Conservation (phyloP, 495 filamentous ascomycete species). For the Thermochaetoides thermophila region DNA sequence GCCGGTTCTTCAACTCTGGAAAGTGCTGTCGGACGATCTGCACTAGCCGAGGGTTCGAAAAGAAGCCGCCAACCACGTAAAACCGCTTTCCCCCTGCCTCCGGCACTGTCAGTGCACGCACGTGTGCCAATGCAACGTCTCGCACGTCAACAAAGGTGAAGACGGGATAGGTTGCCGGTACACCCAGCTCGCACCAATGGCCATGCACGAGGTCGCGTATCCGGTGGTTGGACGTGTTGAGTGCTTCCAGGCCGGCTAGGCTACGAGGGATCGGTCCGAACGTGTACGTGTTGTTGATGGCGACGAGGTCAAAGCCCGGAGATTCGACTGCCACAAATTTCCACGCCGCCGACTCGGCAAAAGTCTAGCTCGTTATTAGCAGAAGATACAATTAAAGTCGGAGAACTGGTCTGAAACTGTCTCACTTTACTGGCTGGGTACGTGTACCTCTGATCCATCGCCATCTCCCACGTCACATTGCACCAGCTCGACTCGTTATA, state of each 20-base stretch:
- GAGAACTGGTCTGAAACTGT: not conserved
- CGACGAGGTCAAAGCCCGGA: conserved; percentile 27
- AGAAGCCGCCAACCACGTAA: conserved; percentile 27
- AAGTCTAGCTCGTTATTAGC: conserved; percentile 10
- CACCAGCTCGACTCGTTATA: conserved; percentile 29
- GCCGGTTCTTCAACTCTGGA: conserved; percentile 11
- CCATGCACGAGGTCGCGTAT: conserved; percentile 27
- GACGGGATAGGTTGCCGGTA: conserved; percentile 25
- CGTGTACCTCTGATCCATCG: conserved; percentile 14
- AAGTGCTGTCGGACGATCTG: conserved; percentile 14
- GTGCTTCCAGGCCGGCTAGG: conserved; percentile 11
- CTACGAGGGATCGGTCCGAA: conserved; percentile 29
- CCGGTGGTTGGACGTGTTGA: conserved; percentile 35
- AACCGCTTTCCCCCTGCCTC: conserved; percentile 30
- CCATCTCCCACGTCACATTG: conserved; percentile 23
- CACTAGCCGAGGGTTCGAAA: conserved; percentile 27
- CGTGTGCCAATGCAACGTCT: conserved; percentile 32
- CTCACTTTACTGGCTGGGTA: conserved; percentile 29
- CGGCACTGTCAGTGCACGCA: conserved; percentile 21
- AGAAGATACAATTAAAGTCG: not conserved
- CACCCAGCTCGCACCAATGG: conserved; percentile 11
- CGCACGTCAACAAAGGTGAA: conserved; percentile 36
- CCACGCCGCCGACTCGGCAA: conserved; percentile 34
- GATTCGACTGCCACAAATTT: conserved; percentile 18
- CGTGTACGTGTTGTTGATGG: conserved; percentile 30